Percentiles rank a stretch among this genome's conserved stretches.
Conservation (phyloP, 1,139 yeast genomes). For the Kurtzmaniella quercitrusa region DNA sequence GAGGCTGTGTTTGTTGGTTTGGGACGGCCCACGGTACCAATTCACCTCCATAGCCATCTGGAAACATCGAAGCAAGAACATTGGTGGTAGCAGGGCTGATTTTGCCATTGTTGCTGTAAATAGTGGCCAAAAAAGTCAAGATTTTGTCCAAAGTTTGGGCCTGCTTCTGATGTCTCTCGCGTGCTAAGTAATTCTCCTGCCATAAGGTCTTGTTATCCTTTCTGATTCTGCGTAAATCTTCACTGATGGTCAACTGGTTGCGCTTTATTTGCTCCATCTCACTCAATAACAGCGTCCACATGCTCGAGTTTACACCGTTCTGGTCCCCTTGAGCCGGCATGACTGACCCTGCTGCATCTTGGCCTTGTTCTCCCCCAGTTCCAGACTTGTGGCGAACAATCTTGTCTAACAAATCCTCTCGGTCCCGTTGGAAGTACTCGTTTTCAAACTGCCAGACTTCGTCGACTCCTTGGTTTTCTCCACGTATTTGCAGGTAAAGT, state of each 20-base stretch:
- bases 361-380: constrained; percentile 25
- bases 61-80: neutral
- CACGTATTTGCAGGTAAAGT: constrained; percentile 42
- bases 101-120: constrained; percentile 62
- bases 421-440: constrained; percentile 68
- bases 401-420: constrained; percentile 70
- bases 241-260: constrained; percentile 77
- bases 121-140: constrained; percentile 77
- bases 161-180: constrained; percentile 84
- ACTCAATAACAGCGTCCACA: constrained; percentile 35
- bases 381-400: constrained; percentile 50
- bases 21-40: constrained; percentile 2
- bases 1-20: constrained; percentile 2
- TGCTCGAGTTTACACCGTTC: constrained; percentile 40
- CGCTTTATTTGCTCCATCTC: constrained; percentile 76
- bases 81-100: constrained; percentile 20
- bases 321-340: constrained; percentile 4
- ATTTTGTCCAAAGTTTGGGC: constrained; percentile 86
- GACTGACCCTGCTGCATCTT: neutral
- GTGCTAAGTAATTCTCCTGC: constrained; percentile 79
- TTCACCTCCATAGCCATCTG: neutral
- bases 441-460: constrained; percentile 74
- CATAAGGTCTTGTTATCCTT: constrained; percentile 87
- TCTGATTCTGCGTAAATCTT: constrained; percentile 76
- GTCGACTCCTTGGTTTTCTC: constrained; percentile 22